Evolutionary conservation across 805 yeast genomes (phyloP), one percentile per base, ranked within the genome.

Genomic region (Metschnikowia kofuensis): DNA sequence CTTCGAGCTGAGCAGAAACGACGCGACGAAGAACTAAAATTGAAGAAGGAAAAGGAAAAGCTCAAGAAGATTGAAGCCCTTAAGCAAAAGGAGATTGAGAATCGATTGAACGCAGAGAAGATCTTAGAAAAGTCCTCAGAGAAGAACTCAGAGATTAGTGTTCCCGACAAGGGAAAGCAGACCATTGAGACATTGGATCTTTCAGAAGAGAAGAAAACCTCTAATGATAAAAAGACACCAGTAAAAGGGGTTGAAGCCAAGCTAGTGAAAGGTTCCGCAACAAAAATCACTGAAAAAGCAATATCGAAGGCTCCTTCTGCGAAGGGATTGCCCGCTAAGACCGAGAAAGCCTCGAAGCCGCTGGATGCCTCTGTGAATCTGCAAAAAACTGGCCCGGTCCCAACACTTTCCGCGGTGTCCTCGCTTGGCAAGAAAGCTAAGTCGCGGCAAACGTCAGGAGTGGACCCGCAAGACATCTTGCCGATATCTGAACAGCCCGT

Each of bases 41-140:
- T 68, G 45, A 71, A 70, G 54, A 68, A 69, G 45, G 77, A 72
- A 48, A 83, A 78, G 55, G 81, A 80, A 53, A 75, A 78, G 61
- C 60, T 67, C 72, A 78, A 64, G 66, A 56, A 67, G 14, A 64
- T 70, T 42, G 75, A 70, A 52, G 67, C 66, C 44, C 52, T 65
- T 39, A 57, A 54, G 44, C 47, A 47, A 27, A 63, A 57, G 51
- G 55, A 49, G 21, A 46, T 28, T 44, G 42, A 41, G 48, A 48
- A 45, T 49, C 56, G 40, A 21, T 3, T 29, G 21, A 35, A 39
- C 15, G 38, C 38, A 27, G 35, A 38, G 36, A 35, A 36, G 4
- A 21, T 21, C 21, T 21, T 4, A 2, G 21, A 21, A 21, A 21
- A 21, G 21, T 2, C 2, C 2, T 30, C 6, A 2, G 32, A 30